Conservation (phyloP, 2,329 filamentous ascomycete species). For the Cladophialophora psammophila region DNA sequence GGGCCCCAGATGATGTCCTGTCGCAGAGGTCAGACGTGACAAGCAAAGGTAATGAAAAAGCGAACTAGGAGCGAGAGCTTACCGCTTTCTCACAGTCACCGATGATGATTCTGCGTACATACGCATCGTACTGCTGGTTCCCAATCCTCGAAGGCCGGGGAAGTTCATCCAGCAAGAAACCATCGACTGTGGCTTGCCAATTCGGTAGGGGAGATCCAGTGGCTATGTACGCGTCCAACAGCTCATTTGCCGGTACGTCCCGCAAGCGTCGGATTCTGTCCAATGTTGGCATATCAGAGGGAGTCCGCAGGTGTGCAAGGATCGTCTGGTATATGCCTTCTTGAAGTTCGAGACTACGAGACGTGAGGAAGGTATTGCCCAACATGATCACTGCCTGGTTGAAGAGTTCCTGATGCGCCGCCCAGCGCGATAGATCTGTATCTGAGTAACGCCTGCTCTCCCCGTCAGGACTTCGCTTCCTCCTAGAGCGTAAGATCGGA, state of each 20-base stretch:
- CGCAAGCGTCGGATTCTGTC: no score
- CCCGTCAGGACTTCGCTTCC: no score
- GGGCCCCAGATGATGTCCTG: not conserved
- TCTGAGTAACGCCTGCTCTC: no score
- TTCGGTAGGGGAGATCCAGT: no score
- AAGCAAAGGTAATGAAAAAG: not conserved
- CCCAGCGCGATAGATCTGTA: no score
- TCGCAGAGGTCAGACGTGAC: not conserved
- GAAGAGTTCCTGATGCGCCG: not conserved
- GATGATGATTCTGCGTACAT: not conserved
- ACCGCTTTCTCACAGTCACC: not conserved
- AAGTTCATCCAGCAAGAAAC: no score
- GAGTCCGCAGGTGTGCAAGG: not conserved
- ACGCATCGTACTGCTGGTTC: not conserved
- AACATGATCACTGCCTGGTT: conserved; percentile 9
- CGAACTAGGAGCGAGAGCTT: not conserved
- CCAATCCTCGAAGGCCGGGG: not conserved
- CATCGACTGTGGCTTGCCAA: no score
- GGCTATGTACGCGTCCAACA: no score
- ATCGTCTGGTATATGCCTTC: conserved; percentile 7
- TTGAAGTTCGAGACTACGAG: conserved; percentile 6
- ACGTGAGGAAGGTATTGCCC: not conserved
- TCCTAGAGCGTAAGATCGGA: no score
- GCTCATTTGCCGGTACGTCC: no score
- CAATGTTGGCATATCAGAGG: no score